A percentile compares a stretch with the other conserved stretches of the same genome.
phyloP scores from a whole-genome alignment of 164 flowering plant genomes.

The Saururus chinensis region DNA sequence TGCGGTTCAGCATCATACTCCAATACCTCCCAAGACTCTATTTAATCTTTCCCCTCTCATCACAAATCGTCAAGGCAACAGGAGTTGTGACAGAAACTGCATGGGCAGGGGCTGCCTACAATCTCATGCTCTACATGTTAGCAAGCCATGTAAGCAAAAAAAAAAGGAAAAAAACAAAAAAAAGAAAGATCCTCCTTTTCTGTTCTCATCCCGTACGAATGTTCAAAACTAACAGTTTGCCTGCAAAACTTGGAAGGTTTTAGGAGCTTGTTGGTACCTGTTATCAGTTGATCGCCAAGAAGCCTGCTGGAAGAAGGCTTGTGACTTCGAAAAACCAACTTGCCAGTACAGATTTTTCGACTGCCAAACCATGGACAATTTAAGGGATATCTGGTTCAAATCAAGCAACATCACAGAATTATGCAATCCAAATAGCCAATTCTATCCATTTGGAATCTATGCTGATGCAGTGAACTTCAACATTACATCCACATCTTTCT shows the following conservation, averaged over 20 bases:
- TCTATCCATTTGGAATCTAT: conserved; percentile 51
- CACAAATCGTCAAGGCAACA: conserved; percentile 49
- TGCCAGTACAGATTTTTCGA: conserved; percentile 34
- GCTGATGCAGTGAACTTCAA: conserved; percentile 35
- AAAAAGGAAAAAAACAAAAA: too few relatives aligned
- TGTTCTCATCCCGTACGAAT: background rate
- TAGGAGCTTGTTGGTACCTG: conserved; percentile 72
- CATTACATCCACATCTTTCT: conserved; percentile 31
- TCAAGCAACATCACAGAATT: conserved; percentile 40
- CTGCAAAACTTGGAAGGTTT: conserved; percentile 23
- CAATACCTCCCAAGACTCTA: conserved; percentile 64
- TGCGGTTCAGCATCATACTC: conserved; percentile 37
- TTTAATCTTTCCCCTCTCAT: conserved; percentile 59
- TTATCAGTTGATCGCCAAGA: conserved; percentile 50
- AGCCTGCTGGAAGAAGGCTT: conserved; percentile 51
- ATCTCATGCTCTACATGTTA: conserved; percentile 67
- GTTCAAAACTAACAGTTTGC: background rate
- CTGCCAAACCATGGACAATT: conserved; percentile 16
- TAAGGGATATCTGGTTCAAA: conserved; percentile 34
- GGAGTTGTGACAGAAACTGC: conserved; percentile 68
- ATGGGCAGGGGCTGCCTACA: conserved; percentile 90
- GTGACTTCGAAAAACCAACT: conserved; percentile 14
- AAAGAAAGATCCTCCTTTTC: too few relatives aligned
- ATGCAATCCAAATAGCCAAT: conserved; percentile 28
- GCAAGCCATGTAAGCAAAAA: conserved; percentile 73